Conservation (phyloP, 2,329 filamentous ascomycete genomes). For the Xylaria sp. region DNA sequence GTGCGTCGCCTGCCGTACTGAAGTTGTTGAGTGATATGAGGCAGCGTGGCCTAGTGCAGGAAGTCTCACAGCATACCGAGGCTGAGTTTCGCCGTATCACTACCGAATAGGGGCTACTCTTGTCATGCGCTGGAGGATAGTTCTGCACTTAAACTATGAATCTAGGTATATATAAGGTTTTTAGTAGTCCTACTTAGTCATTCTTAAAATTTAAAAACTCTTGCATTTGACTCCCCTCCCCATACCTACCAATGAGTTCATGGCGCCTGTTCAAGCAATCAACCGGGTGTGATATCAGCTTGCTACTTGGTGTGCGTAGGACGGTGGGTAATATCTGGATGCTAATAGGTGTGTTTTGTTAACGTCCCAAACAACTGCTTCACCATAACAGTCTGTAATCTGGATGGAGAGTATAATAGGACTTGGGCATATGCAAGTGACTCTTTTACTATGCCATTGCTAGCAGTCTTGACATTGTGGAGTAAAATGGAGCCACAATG, state of each 20-base stretch:
- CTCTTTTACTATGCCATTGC: background rate
- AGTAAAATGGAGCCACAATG: background rate
- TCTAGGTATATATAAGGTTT: background rate
- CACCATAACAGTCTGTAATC: background rate
- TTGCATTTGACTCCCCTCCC: background rate
- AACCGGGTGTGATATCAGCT: background rate
- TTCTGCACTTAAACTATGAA: background rate
- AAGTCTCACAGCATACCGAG: constrained; percentile 32
- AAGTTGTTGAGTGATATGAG: constrained; percentile 16
- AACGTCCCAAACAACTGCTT: background rate
- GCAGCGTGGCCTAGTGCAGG: constrained; percentile 13
- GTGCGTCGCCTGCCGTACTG: constrained; percentile 4
- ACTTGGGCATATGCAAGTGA: background rate
- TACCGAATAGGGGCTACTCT: background rate
- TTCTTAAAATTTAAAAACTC: background rate
- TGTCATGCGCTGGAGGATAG: background rate
- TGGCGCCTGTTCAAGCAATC: background rate
- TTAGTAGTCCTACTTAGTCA: background rate
- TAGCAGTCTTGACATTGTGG: background rate
- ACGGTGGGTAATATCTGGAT: background rate
- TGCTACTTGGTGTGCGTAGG: background rate
- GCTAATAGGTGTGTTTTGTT: background rate
- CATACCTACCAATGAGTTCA: background rate
- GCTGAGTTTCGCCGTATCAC: constrained; percentile 30
- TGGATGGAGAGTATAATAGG: background rate